Conservation (phyloP, 1,139 yeast species). For the Yamadazyma friedrichii region DNA sequence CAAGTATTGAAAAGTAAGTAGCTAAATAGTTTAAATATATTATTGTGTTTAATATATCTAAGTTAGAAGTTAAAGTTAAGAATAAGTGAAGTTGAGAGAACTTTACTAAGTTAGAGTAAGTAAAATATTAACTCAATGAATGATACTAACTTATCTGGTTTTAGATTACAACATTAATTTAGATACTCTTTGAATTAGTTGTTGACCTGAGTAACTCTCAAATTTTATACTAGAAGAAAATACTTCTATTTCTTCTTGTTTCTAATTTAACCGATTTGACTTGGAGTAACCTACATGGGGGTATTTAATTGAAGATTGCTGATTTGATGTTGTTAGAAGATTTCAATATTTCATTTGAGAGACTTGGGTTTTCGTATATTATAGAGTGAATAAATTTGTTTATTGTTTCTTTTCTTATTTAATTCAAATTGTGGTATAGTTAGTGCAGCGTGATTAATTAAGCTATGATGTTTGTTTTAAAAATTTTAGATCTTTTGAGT, state of each 20-base stretch:
- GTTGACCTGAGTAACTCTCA: not conserved
- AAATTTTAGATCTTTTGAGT: too few species aligned
- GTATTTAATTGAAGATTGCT: not conserved
- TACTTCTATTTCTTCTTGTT: too few species aligned
- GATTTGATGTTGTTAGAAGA: too few species aligned
- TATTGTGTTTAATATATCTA: not conserved
- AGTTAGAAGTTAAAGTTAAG: not conserved
- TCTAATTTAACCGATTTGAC: too few species aligned
- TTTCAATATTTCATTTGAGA: too few species aligned
- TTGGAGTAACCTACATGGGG: not conserved
- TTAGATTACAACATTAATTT: not conserved
- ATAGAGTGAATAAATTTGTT: too few species aligned
- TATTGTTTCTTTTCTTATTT: too few species aligned
- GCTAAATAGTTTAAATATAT: not conserved
- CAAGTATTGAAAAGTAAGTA: not conserved
- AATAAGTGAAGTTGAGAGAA: not conserved
- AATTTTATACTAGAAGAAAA: too few species aligned
- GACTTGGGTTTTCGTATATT: too few species aligned
- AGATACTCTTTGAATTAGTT: not conserved
- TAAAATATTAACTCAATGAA: not conserved
- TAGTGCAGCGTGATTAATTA: too few species aligned
- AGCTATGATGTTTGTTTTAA: too few species aligned
- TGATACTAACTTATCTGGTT: not conserved
- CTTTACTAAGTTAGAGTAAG: not conserved
- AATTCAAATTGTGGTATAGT: too few species aligned